Conservation (phyloP, 345 rosid species). For the Diplotaxis tenuifolia region DNA sequence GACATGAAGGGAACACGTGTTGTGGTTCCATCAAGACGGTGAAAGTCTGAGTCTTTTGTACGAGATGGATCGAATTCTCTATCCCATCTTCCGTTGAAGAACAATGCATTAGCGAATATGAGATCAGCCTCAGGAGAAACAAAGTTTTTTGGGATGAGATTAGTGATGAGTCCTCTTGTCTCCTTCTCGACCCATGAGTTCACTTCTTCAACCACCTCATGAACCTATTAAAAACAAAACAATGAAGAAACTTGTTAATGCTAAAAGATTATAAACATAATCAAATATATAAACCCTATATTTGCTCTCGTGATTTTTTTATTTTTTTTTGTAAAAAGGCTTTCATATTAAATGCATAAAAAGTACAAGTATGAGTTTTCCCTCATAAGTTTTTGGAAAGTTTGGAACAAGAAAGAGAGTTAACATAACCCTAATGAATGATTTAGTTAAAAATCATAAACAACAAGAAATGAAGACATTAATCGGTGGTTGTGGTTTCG, state of each 20-base stretch:
- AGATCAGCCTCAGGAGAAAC: background rate
- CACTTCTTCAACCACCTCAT: slow-evolving; percentile 51
- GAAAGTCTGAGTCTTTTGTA: slow-evolving; percentile 21
- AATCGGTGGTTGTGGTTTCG: no score
- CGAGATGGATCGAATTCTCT: background rate
- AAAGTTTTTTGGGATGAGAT: background rate
- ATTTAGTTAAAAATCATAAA: no score
- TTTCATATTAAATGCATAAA: no score
- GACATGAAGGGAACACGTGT: slow-evolving; percentile 26
- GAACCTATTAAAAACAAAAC: slow-evolving; percentile 17
- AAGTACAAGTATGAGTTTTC: no score
- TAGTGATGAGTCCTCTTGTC: slow-evolving; percentile 31
- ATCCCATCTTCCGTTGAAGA: slow-evolving; percentile 26
- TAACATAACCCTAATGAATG: no score
- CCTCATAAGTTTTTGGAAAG: no score
- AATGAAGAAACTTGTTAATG: background rate
- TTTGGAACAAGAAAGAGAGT: no score
- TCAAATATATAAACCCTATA: background rate
- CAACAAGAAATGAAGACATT: no score
- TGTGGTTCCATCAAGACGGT: slow-evolving; percentile 27
- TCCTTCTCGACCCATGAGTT: slow-evolving; percentile 61
- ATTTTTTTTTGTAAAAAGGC: no score
- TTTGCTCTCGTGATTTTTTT: background rate
- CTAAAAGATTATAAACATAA: background rate
- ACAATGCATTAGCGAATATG: slow-evolving; percentile 26